phyloP scores from a whole-genome alignment of 495 filamentous ascomycete genomes.

The Oidiodendron maius region DNA sequence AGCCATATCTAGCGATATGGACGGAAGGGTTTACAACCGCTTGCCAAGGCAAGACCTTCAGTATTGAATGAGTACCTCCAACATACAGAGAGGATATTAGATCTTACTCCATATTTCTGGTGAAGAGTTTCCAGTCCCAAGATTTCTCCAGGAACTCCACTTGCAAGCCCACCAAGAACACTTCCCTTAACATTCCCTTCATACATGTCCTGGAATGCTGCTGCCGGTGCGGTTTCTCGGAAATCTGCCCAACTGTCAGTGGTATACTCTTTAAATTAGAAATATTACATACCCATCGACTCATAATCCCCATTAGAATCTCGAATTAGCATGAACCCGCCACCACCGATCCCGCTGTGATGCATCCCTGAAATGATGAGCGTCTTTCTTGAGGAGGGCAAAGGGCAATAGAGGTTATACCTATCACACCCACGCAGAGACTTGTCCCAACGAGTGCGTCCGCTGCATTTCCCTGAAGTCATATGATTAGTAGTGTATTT shows the following conservation, averaged over 20 bases:
- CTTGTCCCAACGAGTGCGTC: constrained; percentile 70
- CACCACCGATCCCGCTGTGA: constrained; percentile 81
- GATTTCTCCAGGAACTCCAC: constrained; percentile 79
- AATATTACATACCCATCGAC: constrained; percentile 46
- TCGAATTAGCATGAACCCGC: constrained; percentile 80
- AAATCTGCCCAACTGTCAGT: too few relatives aligned
- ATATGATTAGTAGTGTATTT: constrained; percentile 7
- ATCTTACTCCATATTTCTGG: constrained; percentile 52
- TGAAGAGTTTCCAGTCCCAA: constrained; percentile 73
- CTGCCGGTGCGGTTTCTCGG: constrained; percentile 75
- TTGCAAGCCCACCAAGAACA: constrained; percentile 59
- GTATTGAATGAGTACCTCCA: background rate
- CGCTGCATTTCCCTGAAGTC: constrained; percentile 56
- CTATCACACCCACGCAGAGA: constrained; percentile 70
- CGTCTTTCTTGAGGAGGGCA: background rate
- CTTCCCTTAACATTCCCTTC: constrained; percentile 42
- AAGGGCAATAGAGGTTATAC: constrained; percentile 35
- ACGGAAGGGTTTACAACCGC: constrained; percentile 66
- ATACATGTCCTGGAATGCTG: constrained; percentile 77
- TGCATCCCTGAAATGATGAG: constrained; percentile 57
- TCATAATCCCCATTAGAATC: constrained; percentile 59
- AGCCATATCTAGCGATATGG: constrained; percentile 68
- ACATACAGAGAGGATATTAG: background rate
- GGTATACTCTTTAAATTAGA: too few relatives aligned
- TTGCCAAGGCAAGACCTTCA: constrained; percentile 57